A percentile compares a stretch with the other conserved stretches of the same genome.
Evolutionary conservation across 176 grass and related monocot genomes (phyloP).

Genomic region (Lolium multiflorum): DNA sequence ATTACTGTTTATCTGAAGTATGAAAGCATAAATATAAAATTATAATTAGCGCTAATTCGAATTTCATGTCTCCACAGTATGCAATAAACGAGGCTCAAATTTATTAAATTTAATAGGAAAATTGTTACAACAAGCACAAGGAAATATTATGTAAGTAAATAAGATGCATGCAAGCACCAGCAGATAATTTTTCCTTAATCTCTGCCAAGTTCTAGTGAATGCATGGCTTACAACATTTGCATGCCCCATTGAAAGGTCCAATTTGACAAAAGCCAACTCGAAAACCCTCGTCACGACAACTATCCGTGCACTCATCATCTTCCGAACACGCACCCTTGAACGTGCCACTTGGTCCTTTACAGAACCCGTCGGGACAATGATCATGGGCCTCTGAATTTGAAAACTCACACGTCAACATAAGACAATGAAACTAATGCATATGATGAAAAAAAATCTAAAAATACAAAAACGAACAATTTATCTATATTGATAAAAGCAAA

Average conservation of each 20-base stretch:
- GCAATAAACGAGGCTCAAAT: not conserved
- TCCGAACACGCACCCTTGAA: not conserved
- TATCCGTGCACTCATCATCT: not conserved
- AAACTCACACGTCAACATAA: not conserved
- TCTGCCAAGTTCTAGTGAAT: not conserved
- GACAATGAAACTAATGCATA: not conserved
- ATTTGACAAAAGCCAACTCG: not conserved
- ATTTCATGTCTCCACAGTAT: too few species aligned
- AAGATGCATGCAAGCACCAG: not conserved
- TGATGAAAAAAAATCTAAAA: not conserved
- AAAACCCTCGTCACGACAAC: not conserved
- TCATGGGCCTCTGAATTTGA: not conserved
- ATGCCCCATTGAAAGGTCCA: not conserved
- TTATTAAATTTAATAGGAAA: not conserved
- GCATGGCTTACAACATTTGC: conserved; percentile 8
- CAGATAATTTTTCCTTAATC: not conserved
- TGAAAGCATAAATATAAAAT: too few species aligned
- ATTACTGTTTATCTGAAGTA: too few species aligned
- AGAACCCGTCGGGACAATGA: not conserved
- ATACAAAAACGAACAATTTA: not conserved
- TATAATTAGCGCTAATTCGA: too few species aligned
- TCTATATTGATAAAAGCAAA: not conserved
- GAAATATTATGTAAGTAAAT: not conserved
- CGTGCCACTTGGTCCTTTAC: not conserved
- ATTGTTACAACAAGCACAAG: not conserved